A percentile compares a stretch with the other conserved stretches of the same genome.
Evolutionary conservation across 192 early-diverging fungal species (phyloP).

Genomic region (Coemansia sp.): DNA sequence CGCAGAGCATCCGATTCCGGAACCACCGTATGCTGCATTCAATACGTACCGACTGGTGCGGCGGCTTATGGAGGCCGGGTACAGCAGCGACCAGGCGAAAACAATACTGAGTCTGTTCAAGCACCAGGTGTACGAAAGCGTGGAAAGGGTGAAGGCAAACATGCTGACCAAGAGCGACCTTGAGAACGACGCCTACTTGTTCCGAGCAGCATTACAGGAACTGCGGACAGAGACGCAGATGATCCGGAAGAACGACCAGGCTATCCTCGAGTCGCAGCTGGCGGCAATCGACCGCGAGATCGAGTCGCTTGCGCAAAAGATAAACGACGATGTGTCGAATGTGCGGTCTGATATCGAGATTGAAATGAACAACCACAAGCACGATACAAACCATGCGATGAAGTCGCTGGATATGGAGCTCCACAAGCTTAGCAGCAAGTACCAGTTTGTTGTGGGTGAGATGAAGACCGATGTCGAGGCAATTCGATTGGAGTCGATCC

Average conservation of each 20-base stretch:
- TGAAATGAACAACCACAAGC: slow-evolving; percentile 87
- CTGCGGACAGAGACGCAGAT: slow-evolving; percentile 76
- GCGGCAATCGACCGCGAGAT: slow-evolving; percentile 76
- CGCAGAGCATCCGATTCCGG: too few species aligned
- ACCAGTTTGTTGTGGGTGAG: slow-evolving; percentile 76
- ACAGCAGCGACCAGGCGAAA: slow-evolving; percentile 70
- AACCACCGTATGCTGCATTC: slow-evolving; percentile 60
- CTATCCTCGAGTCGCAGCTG: slow-evolving; percentile 68
- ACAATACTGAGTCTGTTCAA: slow-evolving; percentile 76
- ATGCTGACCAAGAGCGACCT: slow-evolving; percentile 77
- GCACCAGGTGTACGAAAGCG: slow-evolving; percentile 52
- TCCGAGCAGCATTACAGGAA: slow-evolving; percentile 80
- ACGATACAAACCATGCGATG: slow-evolving; percentile 76
- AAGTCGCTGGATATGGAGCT: slow-evolving; percentile 74
- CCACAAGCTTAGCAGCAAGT: slow-evolving; percentile 85
- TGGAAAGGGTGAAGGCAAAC: slow-evolving; percentile 31
- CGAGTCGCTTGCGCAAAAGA: slow-evolving; percentile 69
- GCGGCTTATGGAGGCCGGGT: slow-evolving; percentile 64
- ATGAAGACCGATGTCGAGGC: slow-evolving; percentile 88
- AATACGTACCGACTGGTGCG: slow-evolving; percentile 76
- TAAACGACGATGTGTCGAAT: slow-evolving; percentile 74
- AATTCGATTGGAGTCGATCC: slow-evolving; percentile 80
- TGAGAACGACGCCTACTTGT: slow-evolving; percentile 84
- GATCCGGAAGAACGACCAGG: slow-evolving; percentile 73
- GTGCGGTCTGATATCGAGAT: slow-evolving; percentile 85